phyloP scores from a whole-genome alignment of 352 stramenopile genomes.

The Pythium rishiriense region DNA sequence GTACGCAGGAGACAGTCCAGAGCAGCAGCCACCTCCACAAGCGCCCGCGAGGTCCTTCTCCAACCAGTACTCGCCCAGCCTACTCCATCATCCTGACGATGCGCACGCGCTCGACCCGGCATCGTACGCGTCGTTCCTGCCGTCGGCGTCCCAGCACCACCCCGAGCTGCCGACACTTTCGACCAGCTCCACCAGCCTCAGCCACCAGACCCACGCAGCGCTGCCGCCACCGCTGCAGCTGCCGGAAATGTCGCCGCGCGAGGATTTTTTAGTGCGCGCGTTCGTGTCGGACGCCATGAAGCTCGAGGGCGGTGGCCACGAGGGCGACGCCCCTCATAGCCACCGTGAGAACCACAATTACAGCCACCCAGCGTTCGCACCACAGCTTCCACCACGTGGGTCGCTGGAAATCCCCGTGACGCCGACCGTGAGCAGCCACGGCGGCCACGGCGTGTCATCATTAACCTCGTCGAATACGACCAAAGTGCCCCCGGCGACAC shows the following conservation, averaged over 20 bases:
- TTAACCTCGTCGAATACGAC: not conserved
- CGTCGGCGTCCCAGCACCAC: not conserved
- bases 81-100: not conserved
- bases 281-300: constrained; percentile 64
- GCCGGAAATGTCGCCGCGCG: constrained; percentile 56
- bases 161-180: not conserved
- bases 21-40: not conserved
- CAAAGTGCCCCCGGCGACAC: not conserved
- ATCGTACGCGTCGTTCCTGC: constrained; percentile 1
- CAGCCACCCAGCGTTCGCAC: not conserved
- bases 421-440: not conserved
- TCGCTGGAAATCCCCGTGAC: constrained; percentile 6
- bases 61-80: constrained; percentile 26
- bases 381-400: too few species aligned
- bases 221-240: constrained; percentile 26
- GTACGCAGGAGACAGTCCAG: not conserved
- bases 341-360: not conserved
- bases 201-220: not conserved
- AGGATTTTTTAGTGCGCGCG: constrained; percentile 71
- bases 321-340: not conserved
- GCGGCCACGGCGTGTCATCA: not conserved
- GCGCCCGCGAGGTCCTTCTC: not conserved
- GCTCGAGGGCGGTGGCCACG: constrained; percentile 29
- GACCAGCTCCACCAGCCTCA: not conserved
- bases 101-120: not conserved